Base-by-base conservation (phyloP, 495 filamentous ascomycete genomes). In the Aspergillus leporis region DNA sequence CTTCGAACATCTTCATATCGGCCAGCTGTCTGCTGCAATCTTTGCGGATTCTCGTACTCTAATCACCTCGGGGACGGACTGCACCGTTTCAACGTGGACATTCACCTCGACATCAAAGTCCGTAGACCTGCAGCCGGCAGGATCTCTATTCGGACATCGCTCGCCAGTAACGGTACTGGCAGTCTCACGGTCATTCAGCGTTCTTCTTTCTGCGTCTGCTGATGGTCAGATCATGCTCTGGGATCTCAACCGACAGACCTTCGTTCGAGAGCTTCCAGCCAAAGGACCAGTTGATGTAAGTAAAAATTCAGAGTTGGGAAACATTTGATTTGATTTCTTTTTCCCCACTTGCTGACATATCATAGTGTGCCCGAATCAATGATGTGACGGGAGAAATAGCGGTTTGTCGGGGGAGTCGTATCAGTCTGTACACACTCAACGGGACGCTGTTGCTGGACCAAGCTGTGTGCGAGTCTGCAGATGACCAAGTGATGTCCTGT, bases 1-100 rank as follows among this genome's bases (percentile, higher is more conserved):
- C 34, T 95, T 93, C 65, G 94, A 98, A 70, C 94, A 97, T 65
- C 78, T 97, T 3, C 94, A 98, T 68, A 86, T 91, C 51, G 90
- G 91, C 14, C 92, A 95, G 67, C 76, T 98, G 31, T 91, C 92
- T 0, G 83, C 83, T 56, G 87, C 90, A 10, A 77, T 85, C 12
- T 93, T 97, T 66, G 91, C 90, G 1, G 94, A 98, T 70, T 92
- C 90, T 13, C 87, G 88, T 54, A 96, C 91, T 1, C 79, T 98
- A 40, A 86, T 97, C 61, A 98, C 95, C 0, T 90, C 90, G 7
- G 93, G 94, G 23, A 87, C 86, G 16, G 94, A 98, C 66, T 96
- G 94, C 68, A 92, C 92, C 0, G 82, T 98, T 13, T 92, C 89
- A 0, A 83, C 94, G 21, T 96, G 92, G 85, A 85, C 80, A 3